Evolutionary conservation across 306 rosid species (phyloP).

Genomic region (Dryas octopetala): DNA sequence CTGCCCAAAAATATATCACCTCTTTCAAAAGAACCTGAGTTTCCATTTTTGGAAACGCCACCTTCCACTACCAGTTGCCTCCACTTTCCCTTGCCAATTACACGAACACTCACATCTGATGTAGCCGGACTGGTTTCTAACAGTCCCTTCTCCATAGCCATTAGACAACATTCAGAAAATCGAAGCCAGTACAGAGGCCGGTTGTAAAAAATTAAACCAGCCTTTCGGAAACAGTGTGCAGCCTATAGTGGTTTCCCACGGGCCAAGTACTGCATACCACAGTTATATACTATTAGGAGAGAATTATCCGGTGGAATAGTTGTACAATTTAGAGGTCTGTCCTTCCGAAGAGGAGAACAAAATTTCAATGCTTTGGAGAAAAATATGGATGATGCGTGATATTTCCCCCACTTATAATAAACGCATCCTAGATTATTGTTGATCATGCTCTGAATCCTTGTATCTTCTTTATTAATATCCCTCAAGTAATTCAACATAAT

Average conservation of each 20-base stretch:
- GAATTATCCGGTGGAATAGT: constrained; percentile 86
- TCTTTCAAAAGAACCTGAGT: constrained; percentile 36
- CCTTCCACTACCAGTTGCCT: constrained; percentile 81
- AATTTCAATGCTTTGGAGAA: constrained; percentile 80
- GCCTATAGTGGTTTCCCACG: constrained; percentile 89
- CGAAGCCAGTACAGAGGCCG: constrained; percentile 97
- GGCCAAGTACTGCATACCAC: constrained; percentile 90
- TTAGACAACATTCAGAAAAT: constrained; percentile 91
- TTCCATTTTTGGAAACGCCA: constrained; percentile 53
- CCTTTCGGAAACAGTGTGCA: constrained; percentile 88
- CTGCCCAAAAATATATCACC: constrained; percentile 45
- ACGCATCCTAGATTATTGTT: constrained; percentile 96
- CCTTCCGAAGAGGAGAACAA: constrained; percentile 79
- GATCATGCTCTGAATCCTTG: constrained; percentile 67
- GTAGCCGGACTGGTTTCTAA: constrained; percentile 39
- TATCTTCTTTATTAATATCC: constrained; percentile 74
- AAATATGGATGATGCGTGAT: constrained; percentile 78
- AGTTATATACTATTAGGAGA: constrained; percentile 71
- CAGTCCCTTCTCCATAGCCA: constrained; percentile 86
- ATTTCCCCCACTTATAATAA: constrained; percentile 87
- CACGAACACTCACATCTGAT: constrained; percentile 63
- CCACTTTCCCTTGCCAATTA: constrained; percentile 91
- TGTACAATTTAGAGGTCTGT: constrained; percentile 58
- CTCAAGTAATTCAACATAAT: constrained; percentile 66
- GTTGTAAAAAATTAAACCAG: constrained; percentile 75